Evolutionary conservation across 2,329 filamentous ascomycete species (phyloP).

Genomic region (Fusarium mundagurra): DNA sequence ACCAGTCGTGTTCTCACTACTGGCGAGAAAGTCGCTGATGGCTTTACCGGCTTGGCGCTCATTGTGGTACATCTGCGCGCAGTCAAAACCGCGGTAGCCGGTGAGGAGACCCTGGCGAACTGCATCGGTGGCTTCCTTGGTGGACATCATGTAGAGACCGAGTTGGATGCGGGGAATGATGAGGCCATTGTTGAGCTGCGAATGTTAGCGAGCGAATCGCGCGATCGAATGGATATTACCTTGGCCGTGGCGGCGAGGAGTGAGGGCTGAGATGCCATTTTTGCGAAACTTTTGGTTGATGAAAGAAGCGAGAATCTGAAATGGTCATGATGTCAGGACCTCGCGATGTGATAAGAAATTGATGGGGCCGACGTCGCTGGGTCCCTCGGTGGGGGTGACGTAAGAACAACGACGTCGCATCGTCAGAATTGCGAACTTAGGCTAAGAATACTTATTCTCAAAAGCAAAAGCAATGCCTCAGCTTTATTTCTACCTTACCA

Average conservation of each 20-base stretch:
- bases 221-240: not conserved
- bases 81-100: conserved; percentile 63
- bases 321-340: conserved; percentile 7
- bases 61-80: conserved; percentile 70
- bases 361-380: conserved; percentile 19
- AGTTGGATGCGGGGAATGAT: conserved; percentile 78
- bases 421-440: rapidly evolving
- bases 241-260: conserved; percentile 38
- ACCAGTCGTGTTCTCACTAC: conserved; percentile 57
- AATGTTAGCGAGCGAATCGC: not conserved
- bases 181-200: conserved; percentile 69
- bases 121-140: conserved; percentile 65
- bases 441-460: not conserved
- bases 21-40: conserved; percentile 66
- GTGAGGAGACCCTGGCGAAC: conserved; percentile 67
- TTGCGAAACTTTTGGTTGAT: not conserved
- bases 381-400: conserved; percentile 5
- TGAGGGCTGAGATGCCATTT: conserved; percentile 35
- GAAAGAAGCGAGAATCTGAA: not conserved
- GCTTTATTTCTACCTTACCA: not conserved
- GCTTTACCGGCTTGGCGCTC: conserved; percentile 75
- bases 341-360: conserved; percentile 10
- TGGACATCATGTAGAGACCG: conserved; percentile 77
- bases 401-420: not conserved
- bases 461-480: not conserved